Evolutionary conservation across 2,329 filamentous ascomycete species (phyloP).

Genomic region (Penicillium thymicola): DNA sequence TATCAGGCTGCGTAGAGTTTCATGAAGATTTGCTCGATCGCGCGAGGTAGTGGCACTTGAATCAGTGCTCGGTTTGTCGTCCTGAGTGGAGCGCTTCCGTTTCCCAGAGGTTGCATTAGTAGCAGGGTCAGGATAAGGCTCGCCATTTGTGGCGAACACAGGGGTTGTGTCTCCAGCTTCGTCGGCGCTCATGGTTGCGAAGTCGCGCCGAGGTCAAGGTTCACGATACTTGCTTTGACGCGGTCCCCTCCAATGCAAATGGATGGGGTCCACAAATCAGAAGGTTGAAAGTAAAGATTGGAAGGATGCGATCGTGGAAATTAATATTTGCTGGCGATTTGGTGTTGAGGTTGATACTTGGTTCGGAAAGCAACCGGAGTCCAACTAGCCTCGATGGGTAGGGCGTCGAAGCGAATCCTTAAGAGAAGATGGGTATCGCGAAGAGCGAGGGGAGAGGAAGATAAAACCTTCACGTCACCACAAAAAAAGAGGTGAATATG

Average conservation of each 20-base stretch:
- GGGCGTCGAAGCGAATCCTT: constrained; percentile 19
- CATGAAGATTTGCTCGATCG: constrained; percentile 32
- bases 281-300: constrained; percentile 6
- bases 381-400: constrained; percentile 30
- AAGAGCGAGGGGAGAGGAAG: constrained; percentile 16
- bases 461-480: constrained; percentile 3
- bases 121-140: constrained; percentile 30
- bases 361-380: constrained; percentile 21
- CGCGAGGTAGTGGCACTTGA: constrained; percentile 24
- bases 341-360: constrained; percentile 20
- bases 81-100: constrained; percentile 41
- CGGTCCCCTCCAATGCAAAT: constrained; percentile 14
- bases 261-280: constrained; percentile 2
- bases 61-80: constrained; percentile 30
- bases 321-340: constrained; percentile 8
- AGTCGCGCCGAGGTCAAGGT: constrained; percentile 23
- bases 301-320: constrained; percentile 11
- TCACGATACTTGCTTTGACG: constrained; percentile 14
- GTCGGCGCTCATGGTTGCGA: constrained; percentile 37
- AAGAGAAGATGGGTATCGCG: constrained; percentile 28
- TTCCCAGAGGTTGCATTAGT: constrained; percentile 38
- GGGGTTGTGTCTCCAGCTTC: constrained; percentile 31
- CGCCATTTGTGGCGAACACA: constrained; percentile 36
- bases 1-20: constrained; percentile 37
- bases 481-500: background rate